Base-by-base conservation (phyloP, 768 basidiomycete species). In the Lentinula lateritia region DNA sequence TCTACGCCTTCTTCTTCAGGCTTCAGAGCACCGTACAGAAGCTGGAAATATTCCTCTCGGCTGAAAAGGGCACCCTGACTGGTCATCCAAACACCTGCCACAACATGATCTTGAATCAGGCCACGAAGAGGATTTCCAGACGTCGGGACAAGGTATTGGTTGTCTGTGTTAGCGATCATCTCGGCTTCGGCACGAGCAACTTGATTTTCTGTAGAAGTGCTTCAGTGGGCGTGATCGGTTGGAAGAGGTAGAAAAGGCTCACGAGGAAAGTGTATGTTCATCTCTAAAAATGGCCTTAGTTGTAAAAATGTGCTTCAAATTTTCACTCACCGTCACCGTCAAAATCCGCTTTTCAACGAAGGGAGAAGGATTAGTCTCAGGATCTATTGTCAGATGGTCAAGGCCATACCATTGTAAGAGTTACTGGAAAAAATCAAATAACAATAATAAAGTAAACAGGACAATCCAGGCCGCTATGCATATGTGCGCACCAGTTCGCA, bases 261-360 rank as follows among this genome's bases (percentile, higher is more conserved):
- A 93, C 93, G 96, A 67, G 97, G 95, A 67, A 99, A 99, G 78
- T 99, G 97, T 53, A 99, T 94, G 75, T 99, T 99, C 96, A 99
- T 99, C 73, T 99, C 96, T 93, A 60, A 41, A 67, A 38, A 70
- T 65, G 66, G n/a, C 45, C 62, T 42, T 34, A 28, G 38, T 61
- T 62, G 12, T 48, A 43, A 13, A 28, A 7, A 60, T 35, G 18
- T 48, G 59, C 9, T 36, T 12, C 18, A 41, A 32, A 13, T 20
- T 38, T 48, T 16, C 48, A 39, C 81, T 67, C 63, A 88, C 89
- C 90, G 75, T 96, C 93, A 65, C 93, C 93, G 67, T 96, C 93
- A 68, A 96, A 96, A 73, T 96, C 93, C 68, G 93, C 89, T 89
- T 45, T 35, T 59, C 28, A 10, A 35, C 3, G 23, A 39, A 60